Base-by-base conservation (phyloP, 2,329 filamentous ascomycete species). In the Scedosporium minutisporum region DNA sequence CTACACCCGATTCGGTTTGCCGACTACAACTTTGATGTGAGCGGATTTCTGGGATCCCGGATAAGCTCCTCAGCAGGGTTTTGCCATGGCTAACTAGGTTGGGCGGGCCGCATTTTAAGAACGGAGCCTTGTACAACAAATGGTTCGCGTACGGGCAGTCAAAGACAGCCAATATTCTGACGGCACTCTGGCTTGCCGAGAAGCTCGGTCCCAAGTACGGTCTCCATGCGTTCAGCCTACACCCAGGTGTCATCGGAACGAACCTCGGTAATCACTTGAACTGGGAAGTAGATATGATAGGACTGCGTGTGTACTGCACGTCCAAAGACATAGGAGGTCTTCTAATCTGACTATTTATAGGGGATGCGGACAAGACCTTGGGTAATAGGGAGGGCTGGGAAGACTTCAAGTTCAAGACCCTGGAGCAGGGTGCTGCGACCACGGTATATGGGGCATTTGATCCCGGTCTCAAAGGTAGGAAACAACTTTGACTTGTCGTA, bases 1-100 rank as follows among this genome's bases (percentile, higher is more conserved):
- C 58, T 80, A 12, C 68, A 70, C 2, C 75, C 75, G 1, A 68
- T 81, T 16, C 70, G 77, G 2, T 80, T 76, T 64, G 70, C 72
- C 55, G 78, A 81, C 66, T 75, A 71, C 46, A 76, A 78, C 41
- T 80, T 80, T 64, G 68, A 72, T 41, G 74, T 74, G 64, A 53
- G 41, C 63, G 10, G 10, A 7, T 33, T 10, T 4, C 10, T 38
- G 10, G 33, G 9, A 14, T 38, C 33, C 33, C 2, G 6, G 10
- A 14, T 38, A 38, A 14, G 2, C 33, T 38, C 2, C 9, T 3
- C 1, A 38, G 9, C 33, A 38, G 29, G 29, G 1, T 38, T 38
- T 10, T 9, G 29, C 29, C 1, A 33, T 10, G 33, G 33, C 33
- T 38, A 14, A 38, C 9, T 38, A 3, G 3, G 9, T 38, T 38